Evolutionary conservation across 169 alveolate genomes (phyloP).

Genomic region (Ichthyophthirius multifiliis): DNA sequence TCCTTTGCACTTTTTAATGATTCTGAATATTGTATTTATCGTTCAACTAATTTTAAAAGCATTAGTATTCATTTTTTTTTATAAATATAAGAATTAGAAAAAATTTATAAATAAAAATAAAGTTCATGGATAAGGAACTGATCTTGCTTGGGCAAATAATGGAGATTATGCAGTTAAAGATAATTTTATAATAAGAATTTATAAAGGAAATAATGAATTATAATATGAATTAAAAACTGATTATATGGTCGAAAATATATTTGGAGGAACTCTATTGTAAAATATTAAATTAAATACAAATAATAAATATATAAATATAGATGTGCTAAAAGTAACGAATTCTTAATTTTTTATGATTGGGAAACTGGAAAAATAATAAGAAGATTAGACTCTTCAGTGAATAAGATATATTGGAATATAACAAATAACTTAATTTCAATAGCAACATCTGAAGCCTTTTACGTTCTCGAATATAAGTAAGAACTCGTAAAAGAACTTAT

Average conservation of each 20-base stretch:
- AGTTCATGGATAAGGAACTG: slow-evolving; percentile 93
- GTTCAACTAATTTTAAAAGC: slow-evolving; percentile 43
- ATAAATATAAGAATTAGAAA: not conserved
- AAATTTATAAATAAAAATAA: slow-evolving; percentile 49
- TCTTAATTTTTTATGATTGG: slow-evolving; percentile 96
- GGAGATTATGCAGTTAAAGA: slow-evolving; percentile 96
- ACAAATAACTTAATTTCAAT: slow-evolving; percentile 59
- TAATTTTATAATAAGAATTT: slow-evolving; percentile 54
- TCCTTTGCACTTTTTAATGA: slow-evolving; percentile 96
- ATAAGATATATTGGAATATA: slow-evolving; percentile 71
- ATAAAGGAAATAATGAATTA: slow-evolving; percentile 31
- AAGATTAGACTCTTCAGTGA: slow-evolving; percentile 78
- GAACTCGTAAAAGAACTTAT: too few species aligned
- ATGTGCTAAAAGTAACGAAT: slow-evolving; percentile 88
- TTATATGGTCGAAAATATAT: slow-evolving; percentile 59
- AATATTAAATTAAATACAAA: too few species aligned
- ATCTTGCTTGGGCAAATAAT: slow-evolving; percentile 92
- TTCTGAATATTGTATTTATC: slow-evolving; percentile 95
- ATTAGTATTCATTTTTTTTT: not conserved
- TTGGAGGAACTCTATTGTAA: slow-evolving; percentile 70
- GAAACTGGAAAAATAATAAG: slow-evolving; percentile 75
- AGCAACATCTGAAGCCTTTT: slow-evolving; percentile 81
- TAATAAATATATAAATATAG: too few species aligned
- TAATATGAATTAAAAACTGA: slow-evolving; percentile 59
- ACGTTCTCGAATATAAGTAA: slow-evolving; percentile 78